These are phyloP conservation scores for Quercus engelmannii DNA, from an alignment of 306 rosid genomes.

Conservation along the genomic window DNA sequence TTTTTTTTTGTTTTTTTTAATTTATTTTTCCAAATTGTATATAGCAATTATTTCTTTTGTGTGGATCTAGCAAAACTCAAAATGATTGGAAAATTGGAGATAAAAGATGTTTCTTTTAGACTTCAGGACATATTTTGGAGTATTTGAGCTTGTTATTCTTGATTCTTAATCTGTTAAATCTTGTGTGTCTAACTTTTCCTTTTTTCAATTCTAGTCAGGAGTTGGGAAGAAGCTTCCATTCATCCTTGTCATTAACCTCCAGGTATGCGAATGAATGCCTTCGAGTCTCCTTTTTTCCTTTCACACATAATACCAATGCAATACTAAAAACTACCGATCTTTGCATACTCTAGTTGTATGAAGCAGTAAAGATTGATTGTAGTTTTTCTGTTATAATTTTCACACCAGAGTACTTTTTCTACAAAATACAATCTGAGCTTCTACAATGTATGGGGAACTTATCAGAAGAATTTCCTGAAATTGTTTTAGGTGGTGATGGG, in stretches of 20 bases:
- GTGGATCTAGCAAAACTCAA: no score
- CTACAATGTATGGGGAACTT: not conserved
- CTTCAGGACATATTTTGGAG: not conserved
- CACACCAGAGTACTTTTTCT: not conserved
- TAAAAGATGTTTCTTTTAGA: not conserved
- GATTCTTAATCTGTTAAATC: not conserved
- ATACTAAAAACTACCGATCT: not conserved
- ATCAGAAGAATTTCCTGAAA: not conserved
- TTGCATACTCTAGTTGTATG: not conserved
- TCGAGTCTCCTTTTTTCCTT: not conserved
- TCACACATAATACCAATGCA: not conserved
- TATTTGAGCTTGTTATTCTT: conserved; percentile 2
- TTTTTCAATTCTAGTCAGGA: conserved; percentile 58
- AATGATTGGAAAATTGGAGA: not conserved
- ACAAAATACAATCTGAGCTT: not conserved
- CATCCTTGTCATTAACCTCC: conserved; percentile 75
- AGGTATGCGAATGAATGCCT: conserved; percentile 49
- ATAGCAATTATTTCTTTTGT: no score
- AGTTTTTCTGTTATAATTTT: not conserved
- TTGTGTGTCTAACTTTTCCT: conserved; percentile 13
- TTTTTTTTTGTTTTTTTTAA: not conserved
- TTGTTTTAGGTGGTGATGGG: not conserved
- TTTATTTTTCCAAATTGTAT: not conserved
- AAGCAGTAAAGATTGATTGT: not conserved
- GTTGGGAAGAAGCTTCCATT: conserved; percentile 84